phyloP scores from a whole-genome alignment of 2,329 filamentous ascomycete genomes.

The Hypoxylon sp. region DNA sequence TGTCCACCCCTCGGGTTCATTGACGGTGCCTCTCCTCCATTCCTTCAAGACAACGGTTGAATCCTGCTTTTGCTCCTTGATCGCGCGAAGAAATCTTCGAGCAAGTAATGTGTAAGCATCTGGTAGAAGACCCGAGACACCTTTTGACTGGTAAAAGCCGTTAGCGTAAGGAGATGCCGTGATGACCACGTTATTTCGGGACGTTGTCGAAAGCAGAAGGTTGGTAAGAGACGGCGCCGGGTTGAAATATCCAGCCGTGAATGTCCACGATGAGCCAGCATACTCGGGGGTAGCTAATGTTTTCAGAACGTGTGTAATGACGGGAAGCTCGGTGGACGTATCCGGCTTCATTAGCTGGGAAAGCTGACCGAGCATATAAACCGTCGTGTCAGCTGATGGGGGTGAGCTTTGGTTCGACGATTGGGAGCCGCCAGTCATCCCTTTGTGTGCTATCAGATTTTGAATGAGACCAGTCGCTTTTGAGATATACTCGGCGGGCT shows the following conservation, averaged over 20 bases:
- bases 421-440: conserved; percentile 42
- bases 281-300: conserved; percentile 71
- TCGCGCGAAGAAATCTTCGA: conserved; percentile 75
- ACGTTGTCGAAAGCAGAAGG: conserved; percentile 77
- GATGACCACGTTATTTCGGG: conserved; percentile 78
- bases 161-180: conserved; percentile 94
- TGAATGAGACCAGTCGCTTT: conserved; percentile 72
- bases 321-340: conserved; percentile 87
- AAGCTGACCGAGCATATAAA: conserved; percentile 89
- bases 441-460: conserved; percentile 67
- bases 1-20: conserved; percentile 86
- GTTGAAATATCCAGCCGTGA: conserved; percentile 98
- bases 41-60: conserved; percentile 78
- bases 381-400: conserved; percentile 65
- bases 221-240: conserved; percentile 85
- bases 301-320: conserved; percentile 76
- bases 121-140: conserved; percentile 88
- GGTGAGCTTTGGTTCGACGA: conserved; percentile 36
- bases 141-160: conserved; percentile 89
- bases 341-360: conserved; percentile 82
- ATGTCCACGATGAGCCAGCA: conserved; percentile 82
- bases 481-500: conserved; percentile 73
- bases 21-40: conserved; percentile 85
- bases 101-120: conserved; percentile 92
- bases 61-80: conserved; percentile 55